phyloP scores from a whole-genome alignment of 305 asterid genomes.

The Fraxinus nigra region DNA sequence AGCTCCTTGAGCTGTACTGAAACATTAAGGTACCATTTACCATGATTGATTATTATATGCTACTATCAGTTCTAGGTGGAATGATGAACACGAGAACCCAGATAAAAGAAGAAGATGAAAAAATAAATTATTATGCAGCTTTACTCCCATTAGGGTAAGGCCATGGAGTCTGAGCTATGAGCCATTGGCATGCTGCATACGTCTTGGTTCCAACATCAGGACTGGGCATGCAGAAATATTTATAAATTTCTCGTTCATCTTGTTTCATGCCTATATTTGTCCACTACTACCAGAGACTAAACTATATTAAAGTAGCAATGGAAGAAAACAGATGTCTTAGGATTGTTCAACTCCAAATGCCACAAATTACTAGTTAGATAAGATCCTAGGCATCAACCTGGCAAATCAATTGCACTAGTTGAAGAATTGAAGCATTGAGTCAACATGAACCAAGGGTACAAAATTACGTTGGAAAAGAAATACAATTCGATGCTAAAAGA shows the following conservation, averaged over 20 bases:
- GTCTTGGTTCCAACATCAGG: background rate
- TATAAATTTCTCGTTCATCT: background rate
- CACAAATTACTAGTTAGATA: background rate
- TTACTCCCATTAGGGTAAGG: background rate
- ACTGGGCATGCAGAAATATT: background rate
- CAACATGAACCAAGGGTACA: background rate
- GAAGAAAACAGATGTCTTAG: background rate
- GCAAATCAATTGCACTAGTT: background rate
- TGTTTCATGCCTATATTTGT: background rate
- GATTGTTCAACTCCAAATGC: background rate
- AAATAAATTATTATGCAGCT: background rate
- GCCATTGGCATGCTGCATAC: background rate
- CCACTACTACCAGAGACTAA: background rate
- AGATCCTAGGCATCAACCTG: background rate
- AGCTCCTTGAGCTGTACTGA: background rate
- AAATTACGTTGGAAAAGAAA: background rate
- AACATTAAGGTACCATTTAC: background rate
- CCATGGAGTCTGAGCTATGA: background rate
- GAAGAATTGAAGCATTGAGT: background rate
- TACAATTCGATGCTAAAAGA: background rate
- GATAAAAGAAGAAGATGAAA: background rate
- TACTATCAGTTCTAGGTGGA: background rate
- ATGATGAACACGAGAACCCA: background rate
- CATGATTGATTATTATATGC: background rate
- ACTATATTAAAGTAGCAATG: background rate